phyloP scores from a whole-genome alignment of 441 rosid genomes.

The Adansonia grandidieri region DNA sequence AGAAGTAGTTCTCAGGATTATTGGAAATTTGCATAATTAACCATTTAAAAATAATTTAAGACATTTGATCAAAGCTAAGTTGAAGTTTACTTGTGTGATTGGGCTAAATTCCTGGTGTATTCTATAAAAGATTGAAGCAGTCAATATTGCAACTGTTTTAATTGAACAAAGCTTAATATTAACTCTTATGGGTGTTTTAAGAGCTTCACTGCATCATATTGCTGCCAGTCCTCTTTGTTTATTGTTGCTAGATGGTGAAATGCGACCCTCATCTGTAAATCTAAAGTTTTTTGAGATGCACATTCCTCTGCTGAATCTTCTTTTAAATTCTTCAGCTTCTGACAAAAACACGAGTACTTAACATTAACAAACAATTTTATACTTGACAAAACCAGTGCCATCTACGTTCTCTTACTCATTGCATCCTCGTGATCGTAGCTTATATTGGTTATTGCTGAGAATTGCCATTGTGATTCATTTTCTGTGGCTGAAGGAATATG shows the following conservation, averaged over 20 bases:
- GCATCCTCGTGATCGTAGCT: neutral
- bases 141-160: neutral
- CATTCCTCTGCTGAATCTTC: too few relatives aligned
- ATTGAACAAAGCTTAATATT: neutral
- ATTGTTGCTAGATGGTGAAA: neutral
- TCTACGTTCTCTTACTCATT: neutral
- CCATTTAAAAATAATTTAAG: neutral
- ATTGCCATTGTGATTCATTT: slow-evolving; percentile 32
- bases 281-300: too few relatives aligned
- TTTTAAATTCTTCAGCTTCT: too few relatives aligned
- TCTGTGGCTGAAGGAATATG: slow-evolving; percentile 60
- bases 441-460: slow-evolving; percentile 15
- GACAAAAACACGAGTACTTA: too few relatives aligned
- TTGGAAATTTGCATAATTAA: neutral
- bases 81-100: neutral
- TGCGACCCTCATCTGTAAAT: too few relatives aligned
- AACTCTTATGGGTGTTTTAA: neutral
- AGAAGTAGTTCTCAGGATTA: neutral
- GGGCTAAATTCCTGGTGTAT: neutral
- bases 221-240: neutral
- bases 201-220: neutral
- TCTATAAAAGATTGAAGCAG: neutral
- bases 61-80: neutral
- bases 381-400: neutral
- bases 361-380: too few relatives aligned